These are phyloP conservation scores for Fusarium sp. DNA, from an alignment of 2,329 filamentous ascomycete species.

Conservation along the genomic window DNA sequence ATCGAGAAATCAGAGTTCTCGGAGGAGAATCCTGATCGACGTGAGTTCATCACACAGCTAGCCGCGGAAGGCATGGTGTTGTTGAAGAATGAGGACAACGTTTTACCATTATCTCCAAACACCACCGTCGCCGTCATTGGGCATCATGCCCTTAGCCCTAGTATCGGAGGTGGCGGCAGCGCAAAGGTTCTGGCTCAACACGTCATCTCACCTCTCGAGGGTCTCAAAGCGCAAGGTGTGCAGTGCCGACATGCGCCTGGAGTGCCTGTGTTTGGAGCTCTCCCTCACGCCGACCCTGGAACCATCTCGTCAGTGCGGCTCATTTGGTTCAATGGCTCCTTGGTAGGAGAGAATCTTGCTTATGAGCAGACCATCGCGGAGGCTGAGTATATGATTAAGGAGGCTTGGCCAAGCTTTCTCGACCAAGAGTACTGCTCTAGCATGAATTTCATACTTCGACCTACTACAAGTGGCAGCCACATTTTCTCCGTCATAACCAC, in stretches of 20 bases:
- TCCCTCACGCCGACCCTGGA: not conserved
- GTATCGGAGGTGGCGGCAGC: not conserved
- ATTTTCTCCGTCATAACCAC: not conserved
- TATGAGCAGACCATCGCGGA: not conserved
- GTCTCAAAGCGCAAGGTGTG: not conserved
- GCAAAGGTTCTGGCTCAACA: constrained; percentile 11
- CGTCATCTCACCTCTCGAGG: not conserved
- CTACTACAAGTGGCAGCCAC: not conserved
- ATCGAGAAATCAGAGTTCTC: too few relatives aligned
- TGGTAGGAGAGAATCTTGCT: not conserved
- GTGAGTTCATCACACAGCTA: too few relatives aligned
- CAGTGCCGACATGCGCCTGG: not conserved
- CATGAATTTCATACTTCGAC: not conserved
- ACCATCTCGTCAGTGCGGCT: not conserved
- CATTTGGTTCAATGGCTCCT: not conserved
- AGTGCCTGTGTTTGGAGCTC: not conserved
- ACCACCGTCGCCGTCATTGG: too few relatives aligned
- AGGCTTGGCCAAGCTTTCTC: not conserved
- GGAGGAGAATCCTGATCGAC: too few relatives aligned
- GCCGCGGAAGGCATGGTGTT: too few relatives aligned
- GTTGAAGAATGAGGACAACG: too few relatives aligned
- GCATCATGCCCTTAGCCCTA: too few relatives aligned
- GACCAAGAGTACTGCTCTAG: not conserved
- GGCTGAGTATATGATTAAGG: constrained; percentile 12
- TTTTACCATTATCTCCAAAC: too few relatives aligned